These are phyloP conservation scores for Moricandia moricandioides DNA, from an alignment of 345 rosid genomes.

Conservation along the genomic window DNA sequence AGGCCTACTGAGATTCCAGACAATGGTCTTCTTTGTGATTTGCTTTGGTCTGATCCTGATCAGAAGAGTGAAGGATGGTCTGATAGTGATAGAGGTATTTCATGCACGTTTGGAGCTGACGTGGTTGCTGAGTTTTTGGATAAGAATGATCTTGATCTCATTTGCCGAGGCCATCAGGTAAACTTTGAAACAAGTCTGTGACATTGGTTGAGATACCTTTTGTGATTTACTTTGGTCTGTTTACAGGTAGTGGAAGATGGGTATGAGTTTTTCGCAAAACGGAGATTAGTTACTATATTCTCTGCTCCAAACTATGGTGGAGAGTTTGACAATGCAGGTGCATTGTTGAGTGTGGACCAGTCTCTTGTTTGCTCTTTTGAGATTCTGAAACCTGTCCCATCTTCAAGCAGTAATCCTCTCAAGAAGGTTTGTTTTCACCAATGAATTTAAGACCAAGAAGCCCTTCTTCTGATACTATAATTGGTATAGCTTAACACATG, in stretches of 20 bases:
- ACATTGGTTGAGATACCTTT: background rate
- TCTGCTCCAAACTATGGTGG: slow-evolving; percentile 99
- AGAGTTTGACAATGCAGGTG: slow-evolving; percentile 98
- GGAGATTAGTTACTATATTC: slow-evolving; percentile 86
- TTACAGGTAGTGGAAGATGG: slow-evolving; percentile 98
- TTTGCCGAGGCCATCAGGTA: slow-evolving; percentile 99
- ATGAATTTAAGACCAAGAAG: slow-evolving; percentile 3
- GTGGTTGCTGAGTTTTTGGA: slow-evolving; percentile 78
- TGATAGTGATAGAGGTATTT: slow-evolving; percentile 88
- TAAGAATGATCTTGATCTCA: slow-evolving; percentile 89
- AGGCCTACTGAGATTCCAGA: slow-evolving; percentile 96
- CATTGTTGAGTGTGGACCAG: slow-evolving; percentile 72
- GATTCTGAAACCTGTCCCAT: slow-evolving; percentile 72
- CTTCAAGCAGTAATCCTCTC: slow-evolving; percentile 48
- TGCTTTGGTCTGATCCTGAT: slow-evolving; percentile 98
- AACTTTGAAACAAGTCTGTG: background rate
- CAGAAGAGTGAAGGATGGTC: slow-evolving; percentile 68
- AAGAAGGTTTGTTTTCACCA: slow-evolving; percentile 61
- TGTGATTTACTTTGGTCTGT: background rate
- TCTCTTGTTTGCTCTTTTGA: slow-evolving; percentile 85
- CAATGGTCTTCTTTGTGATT: slow-evolving; percentile 89
- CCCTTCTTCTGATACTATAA: background rate
- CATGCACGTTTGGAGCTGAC: slow-evolving; percentile 88
- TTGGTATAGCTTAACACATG: background rate
- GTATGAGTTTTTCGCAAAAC: slow-evolving; percentile 85